These are phyloP conservation scores for Carex parvula DNA, from an alignment of 176 grass and related monocot species.

Conservation along the genomic window DNA sequence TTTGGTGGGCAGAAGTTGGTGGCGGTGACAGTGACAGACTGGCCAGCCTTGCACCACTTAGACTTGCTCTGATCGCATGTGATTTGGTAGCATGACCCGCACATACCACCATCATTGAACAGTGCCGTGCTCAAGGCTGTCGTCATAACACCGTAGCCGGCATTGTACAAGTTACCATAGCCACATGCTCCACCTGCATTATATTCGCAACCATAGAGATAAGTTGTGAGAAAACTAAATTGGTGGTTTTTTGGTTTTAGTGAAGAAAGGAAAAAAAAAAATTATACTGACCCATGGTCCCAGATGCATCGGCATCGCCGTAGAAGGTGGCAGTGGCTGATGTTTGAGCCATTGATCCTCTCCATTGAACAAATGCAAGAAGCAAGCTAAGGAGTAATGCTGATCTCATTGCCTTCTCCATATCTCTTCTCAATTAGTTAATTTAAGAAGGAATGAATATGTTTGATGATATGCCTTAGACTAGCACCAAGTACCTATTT, in stretches of 20 bases:
- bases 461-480: conserved; percentile 12
- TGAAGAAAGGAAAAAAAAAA: background rate
- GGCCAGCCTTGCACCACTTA: conserved; percentile 34
- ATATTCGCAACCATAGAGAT: background rate
- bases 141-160: conserved; percentile 51
- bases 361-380: conserved; percentile 9
- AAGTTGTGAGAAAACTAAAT: background rate
- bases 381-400: background rate
- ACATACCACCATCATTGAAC: conserved; percentile 43
- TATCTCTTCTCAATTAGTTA: background rate
- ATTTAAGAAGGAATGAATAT: background rate
- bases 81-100: conserved; percentile 73
- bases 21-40: conserved; percentile 39
- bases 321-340: conserved; percentile 54
- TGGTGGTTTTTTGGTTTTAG: background rate
- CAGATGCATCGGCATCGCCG: conserved; percentile 44
- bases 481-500: background rate
- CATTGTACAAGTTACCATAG: conserved; percentile 51
- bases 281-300: conserved; percentile 43
- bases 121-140: conserved; percentile 74
- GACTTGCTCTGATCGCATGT: conserved; percentile 47
- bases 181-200: conserved; percentile 51
- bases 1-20: conserved; percentile 81
- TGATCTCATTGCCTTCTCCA: conserved; percentile 9
- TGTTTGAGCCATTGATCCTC: conserved; percentile 21